phyloP scores from a whole-genome alignment of 129 eudicot genomes.

The Cynara cardunculus region DNA sequence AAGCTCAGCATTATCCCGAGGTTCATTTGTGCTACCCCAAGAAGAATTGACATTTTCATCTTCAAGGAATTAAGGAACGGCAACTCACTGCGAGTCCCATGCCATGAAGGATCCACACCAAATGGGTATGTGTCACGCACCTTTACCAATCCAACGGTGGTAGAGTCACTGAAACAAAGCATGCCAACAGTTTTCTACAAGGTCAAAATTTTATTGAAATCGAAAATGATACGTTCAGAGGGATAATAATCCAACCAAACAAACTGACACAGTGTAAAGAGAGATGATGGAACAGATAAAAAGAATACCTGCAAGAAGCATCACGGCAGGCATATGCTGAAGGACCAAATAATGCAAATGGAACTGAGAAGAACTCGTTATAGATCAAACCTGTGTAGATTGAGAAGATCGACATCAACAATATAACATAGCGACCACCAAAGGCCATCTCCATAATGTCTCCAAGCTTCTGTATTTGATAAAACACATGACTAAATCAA shows the following conservation, averaged over 20 bases:
- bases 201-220: background rate
- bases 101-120: conserved; percentile 91
- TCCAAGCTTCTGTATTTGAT: conserved; percentile 65
- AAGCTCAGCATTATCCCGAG: conserved; percentile 75
- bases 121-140: conserved; percentile 79
- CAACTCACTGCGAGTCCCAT: conserved; percentile 80
- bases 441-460: conserved; percentile 81
- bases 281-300: no score
- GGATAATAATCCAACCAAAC: background rate
- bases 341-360: conserved; percentile 58
- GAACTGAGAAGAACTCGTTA: conserved; percentile 83
- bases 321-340: conserved; percentile 88
- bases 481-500: background rate
- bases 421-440: conserved; percentile 85
- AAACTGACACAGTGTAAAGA: background rate
- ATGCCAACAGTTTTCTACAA: background rate
- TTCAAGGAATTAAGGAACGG: conserved; percentile 80
- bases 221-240: background rate
- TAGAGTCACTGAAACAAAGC: conserved; percentile 55
- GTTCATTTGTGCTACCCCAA: conserved; percentile 92
- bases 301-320: conserved; percentile 62
- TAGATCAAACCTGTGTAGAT: conserved; percentile 79
- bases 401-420: conserved; percentile 79
- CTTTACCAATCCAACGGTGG: conserved; percentile 68
- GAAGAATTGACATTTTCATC: conserved; percentile 90